Base-by-base conservation (phyloP, 225 moss, liverwort and hornwort genomes). In the Polytrichum formosum region DNA sequence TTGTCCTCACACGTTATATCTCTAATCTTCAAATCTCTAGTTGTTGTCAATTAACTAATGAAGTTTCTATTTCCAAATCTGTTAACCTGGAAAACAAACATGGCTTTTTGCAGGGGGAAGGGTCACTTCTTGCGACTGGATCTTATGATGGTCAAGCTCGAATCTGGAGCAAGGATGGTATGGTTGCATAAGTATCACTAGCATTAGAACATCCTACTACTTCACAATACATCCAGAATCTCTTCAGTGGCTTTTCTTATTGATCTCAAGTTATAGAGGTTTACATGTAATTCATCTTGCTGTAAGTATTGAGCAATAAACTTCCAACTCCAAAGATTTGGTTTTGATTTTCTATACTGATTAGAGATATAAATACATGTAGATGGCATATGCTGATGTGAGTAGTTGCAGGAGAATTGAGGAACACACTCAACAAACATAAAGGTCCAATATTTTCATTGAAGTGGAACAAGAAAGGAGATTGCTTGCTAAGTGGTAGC, bases 121-220 rank as follows among this genome's bases (percentile, higher is more conserved):
- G 97, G 25, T 83, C 83, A 63, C 85, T 98, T 65, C 81, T 98
- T 68, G 97, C 97, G 5, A 98, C 97, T 73, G 97, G 97, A 65
- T 98, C 97, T 27, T 98, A 98, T 83, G 97, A 98, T 83, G 97
- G 97, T 65, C 97, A 98, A 80, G 97, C 97, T 78, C 89, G 97
- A 61, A 98, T 98, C 56, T 98, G 97, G 97, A 98, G 97, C 72
- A 98, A 92, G 81, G 97, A 98, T 82, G 97, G 97, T 98, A 81
- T 37, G 70, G 13, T 2, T 37, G 13, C 10, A 30, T 30, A 30
- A 30, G 30, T 30, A 30, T 30, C 30, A 5, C 30, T 6, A 30
- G 30, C 6, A 30, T 30, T 30, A 30, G 30, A 30, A 6, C 30
- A 30, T 30, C 30, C 30, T 30, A 5, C 0, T 30, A 30, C 30